These are phyloP conservation scores for Mycena citricolor DNA, from an alignment of 1,284 basidiomycete species.

Conservation along the genomic window DNA sequence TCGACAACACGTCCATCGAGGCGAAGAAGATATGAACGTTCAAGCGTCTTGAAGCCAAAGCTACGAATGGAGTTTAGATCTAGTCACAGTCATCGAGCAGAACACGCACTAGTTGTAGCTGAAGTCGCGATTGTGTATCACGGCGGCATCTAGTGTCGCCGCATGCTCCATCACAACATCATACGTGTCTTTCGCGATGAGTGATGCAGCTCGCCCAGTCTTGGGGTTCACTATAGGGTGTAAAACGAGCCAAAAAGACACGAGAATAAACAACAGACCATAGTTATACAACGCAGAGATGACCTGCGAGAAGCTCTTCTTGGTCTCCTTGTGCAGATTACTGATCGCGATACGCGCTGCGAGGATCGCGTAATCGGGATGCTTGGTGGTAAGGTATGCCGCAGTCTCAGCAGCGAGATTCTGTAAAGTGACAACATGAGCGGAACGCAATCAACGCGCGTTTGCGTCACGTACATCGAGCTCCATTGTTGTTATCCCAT, in stretches of 20 bases:
- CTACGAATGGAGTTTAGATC: conserved; percentile 40
- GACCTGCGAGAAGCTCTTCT: conserved; percentile 94
- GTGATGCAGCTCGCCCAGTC: conserved; percentile 82
- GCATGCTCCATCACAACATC: conserved; percentile 83
- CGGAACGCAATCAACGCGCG: not conserved
- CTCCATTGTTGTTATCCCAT: conserved; percentile 96
- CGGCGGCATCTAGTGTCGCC: conserved; percentile 85
- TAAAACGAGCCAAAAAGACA: conserved; percentile 2
- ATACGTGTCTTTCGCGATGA: conserved; percentile 93
- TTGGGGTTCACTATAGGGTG: conserved; percentile 84
- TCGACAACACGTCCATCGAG: conserved; percentile 96
- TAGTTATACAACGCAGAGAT: conserved; percentile 91
- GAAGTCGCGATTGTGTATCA: conserved; percentile 99
- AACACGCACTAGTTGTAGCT: conserved; percentile 82
- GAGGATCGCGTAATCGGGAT: conserved; percentile 97
- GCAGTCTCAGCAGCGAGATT: conserved; percentile 97
- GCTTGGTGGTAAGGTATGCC: conserved; percentile 94
- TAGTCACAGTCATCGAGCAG: not conserved
- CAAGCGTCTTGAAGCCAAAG: conserved; percentile 99
- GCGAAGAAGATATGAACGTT: conserved; percentile 95
- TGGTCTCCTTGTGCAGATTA: conserved; percentile 99
- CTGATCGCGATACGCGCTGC: conserved; percentile 98
- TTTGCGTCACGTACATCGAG: conserved; percentile 77
- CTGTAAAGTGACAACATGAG: conserved; percentile 38
- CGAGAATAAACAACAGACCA: conserved; percentile 43